phyloP scores from a whole-genome alignment of 805 yeast genomes.

The Lipomyces lipofer region DNA sequence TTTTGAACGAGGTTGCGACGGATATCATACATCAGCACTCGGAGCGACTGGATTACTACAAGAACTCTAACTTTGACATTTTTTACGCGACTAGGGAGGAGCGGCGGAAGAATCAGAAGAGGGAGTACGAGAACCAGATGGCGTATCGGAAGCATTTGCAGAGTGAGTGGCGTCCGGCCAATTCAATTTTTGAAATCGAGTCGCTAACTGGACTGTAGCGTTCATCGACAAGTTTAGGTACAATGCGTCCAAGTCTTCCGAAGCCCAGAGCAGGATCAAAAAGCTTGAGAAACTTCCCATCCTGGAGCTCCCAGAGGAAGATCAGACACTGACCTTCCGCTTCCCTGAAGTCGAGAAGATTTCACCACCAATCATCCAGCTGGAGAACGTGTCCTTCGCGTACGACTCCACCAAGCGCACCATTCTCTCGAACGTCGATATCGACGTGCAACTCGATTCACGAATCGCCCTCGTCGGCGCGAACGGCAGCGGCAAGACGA shows the following conservation, averaged over 20 bases:
- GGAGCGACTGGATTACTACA: conserved; percentile 91
- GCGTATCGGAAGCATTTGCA: conserved; percentile 92
- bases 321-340: conserved; percentile 75
- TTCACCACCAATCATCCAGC: conserved; percentile 90
- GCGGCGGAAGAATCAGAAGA: conserved; percentile 85
- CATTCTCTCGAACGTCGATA: conserved; percentile 72
- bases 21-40: conserved; percentile 98
- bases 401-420: conserved; percentile 61
- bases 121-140: conserved; percentile 98
- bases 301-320: conserved; percentile 93
- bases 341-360: conserved; percentile 94
- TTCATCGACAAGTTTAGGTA: conserved; percentile 96
- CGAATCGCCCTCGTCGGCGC: conserved; percentile 98
- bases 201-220: conserved; percentile 36
- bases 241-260: conserved; percentile 96
- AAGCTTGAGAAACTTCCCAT: conserved; percentile 92
- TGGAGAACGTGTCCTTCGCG: conserved; percentile 84
- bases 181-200: background rate
- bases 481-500: conserved; percentile 98
- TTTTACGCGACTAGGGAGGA: conserved; percentile 94
- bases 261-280: conserved; percentile 97
- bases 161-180: conserved; percentile 16
- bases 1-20: conserved; percentile 96
- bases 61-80: conserved; percentile 86
- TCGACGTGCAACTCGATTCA: conserved; percentile 90